Percentiles rank a stretch among this genome's conserved stretches.
These are phyloP conservation scores for Tylopilus felleus DNA, from an alignment of 768 basidiomycete genomes.

Conservation along the genomic window DNA sequence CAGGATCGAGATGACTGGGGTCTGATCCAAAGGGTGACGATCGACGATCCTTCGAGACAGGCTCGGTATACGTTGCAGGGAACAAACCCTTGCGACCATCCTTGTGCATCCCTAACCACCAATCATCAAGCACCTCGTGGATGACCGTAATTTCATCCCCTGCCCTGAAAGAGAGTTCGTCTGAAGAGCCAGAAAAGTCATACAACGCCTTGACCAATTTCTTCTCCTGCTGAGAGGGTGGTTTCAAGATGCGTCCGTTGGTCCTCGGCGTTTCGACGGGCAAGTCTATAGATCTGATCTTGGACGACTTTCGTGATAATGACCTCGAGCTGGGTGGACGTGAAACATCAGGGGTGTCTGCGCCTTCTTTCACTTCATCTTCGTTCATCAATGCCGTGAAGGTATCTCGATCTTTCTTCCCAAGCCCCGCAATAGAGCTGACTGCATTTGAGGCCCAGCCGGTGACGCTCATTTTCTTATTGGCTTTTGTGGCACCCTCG, in stretches of 20 bases:
- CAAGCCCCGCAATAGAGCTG: conserved; percentile 53
- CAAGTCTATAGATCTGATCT: conserved; percentile 22
- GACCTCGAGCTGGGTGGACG: conserved; percentile 37
- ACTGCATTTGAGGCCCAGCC: conserved; percentile 68
- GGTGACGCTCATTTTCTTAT: conserved; percentile 36
- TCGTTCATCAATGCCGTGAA: conserved; percentile 60
- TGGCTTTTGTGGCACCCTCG: conserved; percentile 34
- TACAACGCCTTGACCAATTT: conserved; percentile 67
- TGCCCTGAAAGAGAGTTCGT: conserved; percentile 72
- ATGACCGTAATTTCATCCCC: conserved; percentile 76
- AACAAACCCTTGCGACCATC: conserved; percentile 75
- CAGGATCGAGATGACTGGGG: conserved; percentile 9
- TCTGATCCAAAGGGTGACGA: conserved; percentile 36
- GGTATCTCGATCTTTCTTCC: conserved; percentile 58
- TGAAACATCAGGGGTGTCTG: conserved; percentile 26
- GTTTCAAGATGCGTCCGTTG: conserved; percentile 45
- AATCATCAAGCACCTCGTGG: conserved; percentile 80
- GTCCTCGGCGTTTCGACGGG: conserved; percentile 25
- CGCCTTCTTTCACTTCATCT: conserved; percentile 29
- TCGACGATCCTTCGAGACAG: conserved; percentile 14
- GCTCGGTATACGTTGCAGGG: conserved; percentile 72
- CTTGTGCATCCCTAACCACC: conserved; percentile 81
- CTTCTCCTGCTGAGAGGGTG: conserved; percentile 46
- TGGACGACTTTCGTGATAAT: conserved; percentile 28
- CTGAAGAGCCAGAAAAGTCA: conserved; percentile 70